Evolutionary conservation across 108 stramenopile genomes (phyloP), one percentile per base, ranked within the genome.

Genomic region (Skeletonema potamos): DNA sequence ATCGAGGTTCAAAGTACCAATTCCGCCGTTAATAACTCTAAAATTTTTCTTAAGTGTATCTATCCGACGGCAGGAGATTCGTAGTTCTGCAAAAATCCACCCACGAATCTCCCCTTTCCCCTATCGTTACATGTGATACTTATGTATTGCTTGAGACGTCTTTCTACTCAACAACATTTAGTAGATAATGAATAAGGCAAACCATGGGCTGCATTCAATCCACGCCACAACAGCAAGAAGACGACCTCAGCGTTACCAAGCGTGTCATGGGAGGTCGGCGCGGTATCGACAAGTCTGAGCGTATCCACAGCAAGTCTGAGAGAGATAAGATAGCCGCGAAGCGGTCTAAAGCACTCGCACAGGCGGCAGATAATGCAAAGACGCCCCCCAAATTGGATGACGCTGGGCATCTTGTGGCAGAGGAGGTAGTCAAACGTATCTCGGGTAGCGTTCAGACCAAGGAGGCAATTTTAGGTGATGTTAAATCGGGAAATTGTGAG

Each of bases 381-480:
- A 34, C 27, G 26, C 71, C 62, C 4, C 86, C 86, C 0, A 84
- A 89, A 54, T 22, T 86, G 58, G 78, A 82, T 60, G 62, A 70
- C 8, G 41, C 60, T 20, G 89, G 89, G 0, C 76, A 84, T 28
- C 46, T 87, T 24, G 72, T 84, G 58, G 62, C 79, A 51, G 86
- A 87, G 63, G 89, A 86, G 62, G 83, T 86, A 15, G 86, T 68
- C 5, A 78, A 72, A 34, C 83, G 87, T 18, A 77, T 83, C 3
- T 77, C 70, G 13, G 74, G 84, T 3, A 83, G 83, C 57, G 70
- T 82, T 28, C 24, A 71, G 33, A 51, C 69, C 12, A 64, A 74
- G 11, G 63, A 62, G 8, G 54, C 77, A 17, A 30, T 39, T 30
- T 5, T 89, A 37, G 88, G 88, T 13, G 79, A 74, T 55, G 12